Evolutionary conservation across 768 basidiomycete genomes (phyloP), one percentile per base, ranked within the genome.

Genomic region (Mycena amicta): DNA sequence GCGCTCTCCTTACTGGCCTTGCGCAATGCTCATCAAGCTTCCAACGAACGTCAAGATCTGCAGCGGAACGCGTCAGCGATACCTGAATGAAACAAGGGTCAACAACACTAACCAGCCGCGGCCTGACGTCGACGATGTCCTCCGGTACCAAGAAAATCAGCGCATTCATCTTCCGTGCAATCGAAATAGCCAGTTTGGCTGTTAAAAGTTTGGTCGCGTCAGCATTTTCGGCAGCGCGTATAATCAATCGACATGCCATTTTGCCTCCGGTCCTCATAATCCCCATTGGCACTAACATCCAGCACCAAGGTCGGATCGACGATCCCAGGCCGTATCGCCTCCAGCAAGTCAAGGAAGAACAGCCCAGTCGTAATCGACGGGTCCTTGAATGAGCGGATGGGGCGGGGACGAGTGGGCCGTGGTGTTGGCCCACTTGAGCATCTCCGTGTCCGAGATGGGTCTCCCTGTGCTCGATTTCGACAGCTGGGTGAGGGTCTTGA

Each of bases 101-200:
- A 59, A 50, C 20, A 49, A 16, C 51, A 80, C 90, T 39, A 70
- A 96, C 94, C 71, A 97, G 80, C 57, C 93, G 86, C 29, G 94
- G 86, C 41, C 96, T 87, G 59, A 98, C 83, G 71, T 98, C 95
- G 31, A 98, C 94, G 66, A 98, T 95, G 74, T 95, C 95, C 69
- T 98, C 96, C 0, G 96, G 95, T 0, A 98, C 96, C 57, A 98
- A 76, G 83, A 98, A 98, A 67, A 98, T 98, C 66, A 97, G 74
- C 4, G 93, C 92, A 53, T 93, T 92, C 88, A 95, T 89, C 83
- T 98, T 98, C 68, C 96, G 83, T n/a, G 96, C 95, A 66, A 98
- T 98, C 2, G 96, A 98, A 66, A 98, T 98, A 6, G 94, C 96
- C 62, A 98, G 75, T 84, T 98, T 98, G 16, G 95, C 95, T n/a